Percentiles rank a stretch among this genome's conserved stretches.
Conservation (phyloP, 148 eudicot species). For the Rhododendron henanense region DNA sequence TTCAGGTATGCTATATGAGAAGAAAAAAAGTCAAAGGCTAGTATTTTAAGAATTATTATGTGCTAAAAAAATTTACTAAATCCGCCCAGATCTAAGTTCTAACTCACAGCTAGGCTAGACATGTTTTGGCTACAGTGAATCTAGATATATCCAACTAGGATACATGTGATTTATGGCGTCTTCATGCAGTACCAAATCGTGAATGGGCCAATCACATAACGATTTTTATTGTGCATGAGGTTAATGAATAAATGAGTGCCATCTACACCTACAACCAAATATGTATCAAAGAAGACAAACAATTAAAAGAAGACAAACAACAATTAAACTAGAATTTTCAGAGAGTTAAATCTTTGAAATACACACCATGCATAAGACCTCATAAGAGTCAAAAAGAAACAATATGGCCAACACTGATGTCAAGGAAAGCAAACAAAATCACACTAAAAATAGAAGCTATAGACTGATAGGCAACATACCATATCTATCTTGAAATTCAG, state of each 20-base stretch:
- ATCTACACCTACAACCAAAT: neutral
- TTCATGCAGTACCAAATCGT: neutral
- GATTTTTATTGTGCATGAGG: neutral
- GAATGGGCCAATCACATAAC: neutral
- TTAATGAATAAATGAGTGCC: neutral
- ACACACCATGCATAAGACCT: neutral
- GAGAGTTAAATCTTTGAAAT: neutral
- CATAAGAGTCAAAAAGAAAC: neutral
- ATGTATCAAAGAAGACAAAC: neutral
- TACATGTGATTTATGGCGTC: neutral
- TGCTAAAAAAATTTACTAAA: neutral
- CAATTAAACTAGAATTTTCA: neutral
- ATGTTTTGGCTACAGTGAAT: neutral
- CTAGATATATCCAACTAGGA: neutral
- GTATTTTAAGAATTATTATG: neutral
- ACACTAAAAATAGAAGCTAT: neutral
- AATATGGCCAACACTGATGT: neutral
- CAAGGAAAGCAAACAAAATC: neutral
- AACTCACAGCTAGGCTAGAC: neutral
- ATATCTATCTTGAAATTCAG: slow-evolving; percentile 97
- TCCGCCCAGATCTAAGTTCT: neutral
- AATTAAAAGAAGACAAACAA: neutral
- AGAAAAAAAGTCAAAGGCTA: neutral
- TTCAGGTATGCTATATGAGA: neutral
- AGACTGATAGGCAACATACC: slow-evolving; percentile 35